Base-by-base conservation (phyloP, 2,329 filamentous ascomycete genomes). In the Diaporthe ampelina region DNA sequence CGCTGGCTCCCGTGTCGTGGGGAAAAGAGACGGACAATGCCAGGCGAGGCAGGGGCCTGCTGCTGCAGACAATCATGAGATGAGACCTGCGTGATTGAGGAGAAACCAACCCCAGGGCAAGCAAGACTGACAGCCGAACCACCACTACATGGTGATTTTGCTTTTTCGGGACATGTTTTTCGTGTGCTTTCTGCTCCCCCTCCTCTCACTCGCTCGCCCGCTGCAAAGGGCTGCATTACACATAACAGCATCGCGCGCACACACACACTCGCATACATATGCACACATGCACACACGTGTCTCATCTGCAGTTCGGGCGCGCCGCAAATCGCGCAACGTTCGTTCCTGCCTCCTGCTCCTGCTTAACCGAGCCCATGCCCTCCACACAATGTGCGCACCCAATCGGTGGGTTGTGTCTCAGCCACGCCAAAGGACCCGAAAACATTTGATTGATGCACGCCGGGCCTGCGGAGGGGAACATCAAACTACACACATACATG, bases 321-420 rank as follows among this genome's bases (percentile, higher is more conserved):
- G 63, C 63, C 63, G 63, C 70, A 68, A 56, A 68, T 73, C 50
- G 70, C 70, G 59, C 70, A 73, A 68, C 52, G 50, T 73, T 68
- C 21, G 35, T 43, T 43, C 40, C 40, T 43, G 40, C 40, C 15
- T 19, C 52, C 8, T 48, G 6, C 45, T 48, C 8, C 45, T 48
- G 17, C 8, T n/a, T 56, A 54, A 26, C 48, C 48, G 32, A 45
- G 37, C 68, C 68, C 68, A 19, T 45, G 15, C 69, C n/a, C 69
- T 40, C 13, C 57, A n/a, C 57, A n/a, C 17, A 43, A 9, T 45
- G n/a, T 43, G 40, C 13, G 40, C 40, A 43, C 40, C 40, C 40
- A 43, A 43, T 43, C 40, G 40, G 40, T 43, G 40, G 40, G 40
- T 43, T 68, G 21, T 50, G 63, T 71, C 69, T 71, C 69, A 59